These are phyloP conservation scores for Dactylonectria macrodidyma DNA, from an alignment of 2,329 filamentous ascomycete genomes.

Conservation along the genomic window DNA sequence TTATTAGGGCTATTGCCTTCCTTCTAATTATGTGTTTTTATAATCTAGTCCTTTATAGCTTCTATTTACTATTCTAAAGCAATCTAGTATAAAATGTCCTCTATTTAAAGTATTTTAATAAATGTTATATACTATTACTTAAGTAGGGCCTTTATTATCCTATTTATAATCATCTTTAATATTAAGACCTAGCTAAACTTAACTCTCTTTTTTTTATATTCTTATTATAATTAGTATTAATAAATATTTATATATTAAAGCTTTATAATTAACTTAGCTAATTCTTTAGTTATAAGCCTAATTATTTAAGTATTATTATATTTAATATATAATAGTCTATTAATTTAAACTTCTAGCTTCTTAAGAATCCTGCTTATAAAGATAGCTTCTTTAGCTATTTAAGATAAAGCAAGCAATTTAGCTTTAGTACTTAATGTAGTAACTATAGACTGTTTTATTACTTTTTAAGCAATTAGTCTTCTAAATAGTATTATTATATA, in stretches of 20 bases:
- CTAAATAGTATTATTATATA: not conserved
- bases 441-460: too few species aligned
- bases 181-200: not conserved
- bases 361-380: too few species aligned
- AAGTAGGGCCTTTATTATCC: not conserved
- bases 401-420: too few species aligned
- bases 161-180: not conserved
- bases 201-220: not conserved
- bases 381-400: too few species aligned
- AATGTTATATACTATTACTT: not conserved
- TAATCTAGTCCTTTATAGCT: not conserved
- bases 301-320: not conserved
- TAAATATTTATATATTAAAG: not conserved
- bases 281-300: not conserved
- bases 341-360: too few species aligned
- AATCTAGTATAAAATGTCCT: not conserved
- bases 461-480: too few species aligned
- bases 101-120: not conserved
- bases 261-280: not conserved
- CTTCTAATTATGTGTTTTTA: not conserved
- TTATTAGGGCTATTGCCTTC: not conserved
- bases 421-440: too few species aligned
- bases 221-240: not conserved
- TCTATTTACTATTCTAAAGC: not conserved
- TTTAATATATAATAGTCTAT: too few species aligned